Conservation (phyloP, 208 protist genomes). For the Acanthamoeba castellanii region DNA sequence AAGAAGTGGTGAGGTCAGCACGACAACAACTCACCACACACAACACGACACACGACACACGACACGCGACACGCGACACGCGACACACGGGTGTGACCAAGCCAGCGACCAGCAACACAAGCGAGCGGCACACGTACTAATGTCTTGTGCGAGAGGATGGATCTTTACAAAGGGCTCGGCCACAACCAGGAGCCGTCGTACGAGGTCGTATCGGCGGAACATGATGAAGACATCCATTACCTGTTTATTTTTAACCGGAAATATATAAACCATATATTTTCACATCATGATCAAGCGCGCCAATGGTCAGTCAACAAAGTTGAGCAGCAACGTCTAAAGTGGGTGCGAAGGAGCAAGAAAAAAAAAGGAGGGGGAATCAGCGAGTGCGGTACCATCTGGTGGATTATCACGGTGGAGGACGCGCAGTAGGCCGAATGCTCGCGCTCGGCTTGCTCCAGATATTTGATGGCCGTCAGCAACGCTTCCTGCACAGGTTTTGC, state of each 20-base stretch:
- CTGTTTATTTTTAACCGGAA: too few species aligned
- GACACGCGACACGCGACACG: too few species aligned
- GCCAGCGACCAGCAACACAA: neutral
- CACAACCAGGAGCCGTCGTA: neutral
- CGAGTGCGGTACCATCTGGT: neutral
- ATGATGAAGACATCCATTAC: neutral
- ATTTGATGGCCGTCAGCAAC: neutral
- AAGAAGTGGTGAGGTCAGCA: too few species aligned
- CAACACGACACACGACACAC: too few species aligned
- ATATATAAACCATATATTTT: too few species aligned
- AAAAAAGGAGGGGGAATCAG: too few species aligned
- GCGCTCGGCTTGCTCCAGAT: neutral
- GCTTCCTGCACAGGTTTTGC: neutral
- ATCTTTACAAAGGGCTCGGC: neutral
- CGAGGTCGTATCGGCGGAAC: neutral
- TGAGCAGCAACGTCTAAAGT: too few species aligned
- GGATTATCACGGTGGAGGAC: neutral
- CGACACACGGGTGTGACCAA: too few species aligned
- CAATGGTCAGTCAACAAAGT: too few species aligned
- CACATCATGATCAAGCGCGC: too few species aligned
- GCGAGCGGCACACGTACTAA: neutral
- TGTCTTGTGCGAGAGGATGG: neutral
- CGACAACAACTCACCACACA: too few species aligned
- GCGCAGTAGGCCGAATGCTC: conserved; percentile 42
- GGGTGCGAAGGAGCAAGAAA: too few species aligned